A percentile compares a stretch with the other conserved stretches of the same genome.
Evolutionary conservation across 23 red algal genomes (phyloP).

Genomic region (Gracilaria vermiculophylla): DNA sequence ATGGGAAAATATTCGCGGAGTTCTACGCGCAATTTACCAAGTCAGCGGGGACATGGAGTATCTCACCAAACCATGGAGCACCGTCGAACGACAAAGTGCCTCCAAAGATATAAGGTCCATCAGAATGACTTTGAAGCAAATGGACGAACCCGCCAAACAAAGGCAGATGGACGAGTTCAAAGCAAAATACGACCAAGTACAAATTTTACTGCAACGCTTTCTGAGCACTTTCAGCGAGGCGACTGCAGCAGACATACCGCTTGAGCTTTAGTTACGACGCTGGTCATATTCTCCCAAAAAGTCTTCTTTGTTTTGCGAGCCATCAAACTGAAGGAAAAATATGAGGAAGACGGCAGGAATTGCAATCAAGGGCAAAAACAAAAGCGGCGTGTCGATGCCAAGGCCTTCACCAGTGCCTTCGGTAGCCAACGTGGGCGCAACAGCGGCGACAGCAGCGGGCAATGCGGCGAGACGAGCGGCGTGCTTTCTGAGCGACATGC

Average conservation of each 20-base stretch:
- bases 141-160: slow-evolving; percentile 48
- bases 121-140: slow-evolving; percentile 35
- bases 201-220: slow-evolving; percentile 21
- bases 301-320: slow-evolving; percentile 76
- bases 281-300: slow-evolving; percentile 74
- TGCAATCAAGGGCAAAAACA: slow-evolving; percentile 66
- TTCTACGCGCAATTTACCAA: slow-evolving; percentile 46
- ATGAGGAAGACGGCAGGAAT: slow-evolving; percentile 77
- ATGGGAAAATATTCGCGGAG: slow-evolving; percentile 40
- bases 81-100: neutral
- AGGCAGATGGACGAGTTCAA: slow-evolving; percentile 23
- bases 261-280: slow-evolving; percentile 68
- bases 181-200: slow-evolving; percentile 24
- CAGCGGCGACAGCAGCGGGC: slow-evolving; percentile 29
- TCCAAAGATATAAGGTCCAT: slow-evolving; percentile 1
- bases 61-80: slow-evolving; percentile 24
- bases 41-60: slow-evolving; percentile 67
- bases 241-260: slow-evolving; percentile 33
- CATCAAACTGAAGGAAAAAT: slow-evolving; percentile 66
- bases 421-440: slow-evolving; percentile 54
- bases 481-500: slow-evolving; percentile 57
- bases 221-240: slow-evolving; percentile 39
- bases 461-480: slow-evolving; percentile 61
- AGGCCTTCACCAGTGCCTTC: slow-evolving; percentile 82
- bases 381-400: slow-evolving; percentile 70